A percentile compares a stretch with the other conserved stretches of the same genome.
These are phyloP conservation scores for Yarrowia keelungensis DNA, from an alignment of 805 yeast genomes.

Conservation along the genomic window DNA sequence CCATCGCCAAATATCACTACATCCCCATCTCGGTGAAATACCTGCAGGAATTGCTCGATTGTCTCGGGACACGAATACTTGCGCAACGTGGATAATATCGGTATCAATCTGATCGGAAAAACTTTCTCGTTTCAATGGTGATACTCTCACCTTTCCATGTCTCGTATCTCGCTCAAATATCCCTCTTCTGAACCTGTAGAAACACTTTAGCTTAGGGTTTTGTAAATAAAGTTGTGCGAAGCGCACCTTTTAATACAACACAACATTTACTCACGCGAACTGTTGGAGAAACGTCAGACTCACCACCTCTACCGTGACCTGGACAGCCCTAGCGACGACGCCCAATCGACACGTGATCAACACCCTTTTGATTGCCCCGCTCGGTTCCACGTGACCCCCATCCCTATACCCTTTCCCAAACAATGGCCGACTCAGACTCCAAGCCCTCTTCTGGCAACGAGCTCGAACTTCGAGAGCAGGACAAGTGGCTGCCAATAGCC, in stretches of 20 bases:
- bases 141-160: not conserved
- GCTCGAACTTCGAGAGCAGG: conserved; percentile 64
- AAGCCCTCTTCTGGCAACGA: conserved; percentile 46
- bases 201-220: conserved; percentile 1
- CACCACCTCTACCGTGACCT: conserved; percentile 17
- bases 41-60: conserved; percentile 16
- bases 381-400: conserved; percentile 5
- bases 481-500: conserved; percentile 67
- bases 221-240: conserved; percentile 10
- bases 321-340: not conserved
- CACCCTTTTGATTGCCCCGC: not conserved
- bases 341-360: conserved; percentile 21
- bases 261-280: conserved; percentile 35
- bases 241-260: conserved; percentile 34
- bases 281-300: conserved; percentile 34
- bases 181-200: not conserved
- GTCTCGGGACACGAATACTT: not conserved
- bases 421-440: conserved; percentile 39
- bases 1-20: no score
- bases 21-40: not conserved
- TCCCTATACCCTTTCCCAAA: not conserved
- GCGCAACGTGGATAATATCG: not conserved
- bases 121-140: not conserved
- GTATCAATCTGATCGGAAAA: not conserved
- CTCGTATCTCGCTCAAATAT: not conserved